Percentiles rank a stretch among this genome's conserved stretches.
phyloP scores from a whole-genome alignment of 2,329 filamentous ascomycete genomes.

The Alternaria postmessia region DNA sequence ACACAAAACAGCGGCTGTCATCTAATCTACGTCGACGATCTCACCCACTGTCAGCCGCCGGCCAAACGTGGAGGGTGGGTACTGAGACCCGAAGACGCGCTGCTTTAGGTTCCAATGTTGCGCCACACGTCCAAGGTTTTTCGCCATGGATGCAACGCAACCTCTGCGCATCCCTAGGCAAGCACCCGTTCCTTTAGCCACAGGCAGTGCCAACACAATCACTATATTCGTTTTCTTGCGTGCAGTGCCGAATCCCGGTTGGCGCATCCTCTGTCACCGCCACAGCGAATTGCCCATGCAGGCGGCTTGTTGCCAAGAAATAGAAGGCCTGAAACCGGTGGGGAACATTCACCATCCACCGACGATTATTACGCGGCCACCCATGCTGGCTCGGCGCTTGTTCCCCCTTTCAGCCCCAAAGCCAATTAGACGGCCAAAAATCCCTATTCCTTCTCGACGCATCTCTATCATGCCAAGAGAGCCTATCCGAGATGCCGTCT shows the following conservation, averaged over 20 bases:
- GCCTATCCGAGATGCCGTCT: slow-evolving; percentile 44
- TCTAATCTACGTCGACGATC: slow-evolving; percentile 15
- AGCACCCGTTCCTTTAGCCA: neutral
- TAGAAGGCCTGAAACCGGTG: slow-evolving; percentile 31
- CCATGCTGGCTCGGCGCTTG: slow-evolving; percentile 31
- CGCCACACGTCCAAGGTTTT: slow-evolving; percentile 1
- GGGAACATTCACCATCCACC: slow-evolving; percentile 29
- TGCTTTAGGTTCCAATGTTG: neutral
- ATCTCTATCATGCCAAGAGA: slow-evolving; percentile 39
- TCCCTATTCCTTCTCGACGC: slow-evolving; percentile 31
- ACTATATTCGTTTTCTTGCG: neutral
- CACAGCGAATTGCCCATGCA: slow-evolving; percentile 13
- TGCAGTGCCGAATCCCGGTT: slow-evolving; percentile 1
- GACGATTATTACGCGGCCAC: slow-evolving; percentile 41
- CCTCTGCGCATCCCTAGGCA: neutral
- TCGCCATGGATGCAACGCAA: neutral
- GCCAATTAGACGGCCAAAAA: slow-evolving; percentile 30
- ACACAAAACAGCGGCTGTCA: slow-evolving; percentile 11
- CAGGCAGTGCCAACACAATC: neutral
- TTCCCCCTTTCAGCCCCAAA: slow-evolving; percentile 28
- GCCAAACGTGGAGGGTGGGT: slow-evolving; percentile 5
- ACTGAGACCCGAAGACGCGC: neutral
- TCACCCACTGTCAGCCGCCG: slow-evolving; percentile 3
- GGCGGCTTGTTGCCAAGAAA: slow-evolving; percentile 29
- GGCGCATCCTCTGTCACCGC: slow-evolving; percentile 9